Conservation (phyloP, 306 rosid genomes). For the Senna siamea region DNA sequence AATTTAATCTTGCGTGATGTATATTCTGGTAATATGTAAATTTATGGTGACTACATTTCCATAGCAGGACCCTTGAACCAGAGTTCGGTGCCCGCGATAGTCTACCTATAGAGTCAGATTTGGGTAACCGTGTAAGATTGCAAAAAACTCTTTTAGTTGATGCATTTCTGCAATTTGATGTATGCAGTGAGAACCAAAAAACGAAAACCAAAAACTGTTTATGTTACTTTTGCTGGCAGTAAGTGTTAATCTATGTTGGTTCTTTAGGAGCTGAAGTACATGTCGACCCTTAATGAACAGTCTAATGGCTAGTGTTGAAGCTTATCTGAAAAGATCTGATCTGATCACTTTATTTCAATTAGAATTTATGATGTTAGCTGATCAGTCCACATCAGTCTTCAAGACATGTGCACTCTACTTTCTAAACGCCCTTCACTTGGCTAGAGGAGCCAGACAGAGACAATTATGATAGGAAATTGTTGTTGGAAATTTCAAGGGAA, state of each 20-base stretch:
- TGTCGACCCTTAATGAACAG: neutral
- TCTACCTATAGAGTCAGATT: constrained; percentile 34
- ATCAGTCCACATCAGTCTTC: neutral
- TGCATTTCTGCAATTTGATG: neutral
- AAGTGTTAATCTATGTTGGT: neutral
- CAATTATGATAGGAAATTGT: neutral
- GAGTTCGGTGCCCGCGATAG: constrained; percentile 36
- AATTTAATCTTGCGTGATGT: constrained; percentile 3
- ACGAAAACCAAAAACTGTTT: too few relatives aligned
- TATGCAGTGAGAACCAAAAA: neutral
- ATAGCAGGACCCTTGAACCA: constrained; percentile 45
- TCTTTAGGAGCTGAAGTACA: neutral
- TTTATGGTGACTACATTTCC: constrained; percentile 14
- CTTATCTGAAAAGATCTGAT: neutral
- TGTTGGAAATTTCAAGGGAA: neutral
- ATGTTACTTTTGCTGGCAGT: neutral
- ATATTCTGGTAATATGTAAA: constrained; percentile 20
- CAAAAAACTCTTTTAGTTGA: constrained; percentile 15
- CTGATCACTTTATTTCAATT: neutral
- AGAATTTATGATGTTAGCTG: neutral
- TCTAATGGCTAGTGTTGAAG: neutral
- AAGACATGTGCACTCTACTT: neutral
- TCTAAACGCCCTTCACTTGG: neutral
- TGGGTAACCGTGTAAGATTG: constrained; percentile 50
- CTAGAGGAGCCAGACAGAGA: neutral